These are phyloP conservation scores for Gossypium davidsonii DNA, from an alignment of 441 rosid genomes.

Conservation along the genomic window DNA sequence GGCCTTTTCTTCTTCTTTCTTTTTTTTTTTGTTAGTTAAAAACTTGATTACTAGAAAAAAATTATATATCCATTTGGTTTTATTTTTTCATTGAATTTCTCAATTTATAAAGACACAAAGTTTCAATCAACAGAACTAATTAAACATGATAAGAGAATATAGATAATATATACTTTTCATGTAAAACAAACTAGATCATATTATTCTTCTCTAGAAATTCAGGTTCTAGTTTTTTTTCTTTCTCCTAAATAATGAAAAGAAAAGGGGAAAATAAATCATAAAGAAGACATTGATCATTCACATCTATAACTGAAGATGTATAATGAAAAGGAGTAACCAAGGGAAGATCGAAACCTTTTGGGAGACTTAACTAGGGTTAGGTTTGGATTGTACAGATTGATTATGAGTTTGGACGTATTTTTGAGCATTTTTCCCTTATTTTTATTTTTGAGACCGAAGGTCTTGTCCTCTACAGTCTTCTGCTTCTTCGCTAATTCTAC, in stretches of 20 bases:
- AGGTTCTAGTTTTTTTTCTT: neutral
- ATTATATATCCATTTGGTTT: too few species aligned
- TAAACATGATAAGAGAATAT: too few species aligned
- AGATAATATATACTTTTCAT: too few species aligned
- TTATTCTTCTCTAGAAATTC: neutral
- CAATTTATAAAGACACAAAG: neutral
- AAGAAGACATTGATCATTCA: neutral
- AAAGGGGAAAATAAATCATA: neutral
- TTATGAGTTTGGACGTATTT: conserved; percentile 83
- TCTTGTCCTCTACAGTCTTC: conserved; percentile 89
- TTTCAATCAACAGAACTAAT: neutral
- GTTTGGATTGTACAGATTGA: conserved; percentile 76
- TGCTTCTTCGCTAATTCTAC: conserved; percentile 89
- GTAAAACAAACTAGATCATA: too few species aligned
- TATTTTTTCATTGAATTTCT: too few species aligned
- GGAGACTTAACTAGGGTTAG: conserved; percentile 50
- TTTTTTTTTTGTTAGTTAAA: conserved; percentile 41
- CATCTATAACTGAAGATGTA: neutral
- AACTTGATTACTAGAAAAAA: too few species aligned
- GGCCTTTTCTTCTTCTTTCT: conserved; percentile 85
- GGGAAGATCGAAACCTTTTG: conserved; percentile 48
- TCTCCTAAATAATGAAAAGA: neutral
- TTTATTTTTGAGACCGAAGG: conserved; percentile 90
- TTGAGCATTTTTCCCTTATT: conserved; percentile 94
- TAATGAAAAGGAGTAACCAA: neutral